Evolutionary conservation across 1,139 yeast genomes (phyloP).

Genomic region (Diutina catenulata): DNA sequence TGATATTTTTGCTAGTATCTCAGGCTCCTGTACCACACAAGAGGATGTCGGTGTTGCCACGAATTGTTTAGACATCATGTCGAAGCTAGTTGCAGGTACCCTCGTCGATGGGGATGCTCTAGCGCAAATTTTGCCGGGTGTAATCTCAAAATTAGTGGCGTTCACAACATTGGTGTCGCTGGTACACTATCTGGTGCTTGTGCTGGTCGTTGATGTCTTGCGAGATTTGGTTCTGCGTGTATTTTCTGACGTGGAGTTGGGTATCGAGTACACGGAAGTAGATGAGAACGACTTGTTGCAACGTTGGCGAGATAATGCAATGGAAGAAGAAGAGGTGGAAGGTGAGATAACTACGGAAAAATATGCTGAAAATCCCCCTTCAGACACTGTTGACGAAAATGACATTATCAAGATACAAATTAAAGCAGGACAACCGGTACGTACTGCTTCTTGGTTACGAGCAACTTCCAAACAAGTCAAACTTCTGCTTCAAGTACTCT

Average conservation of each 20-base stretch:
- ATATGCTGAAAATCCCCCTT: too few relatives aligned
- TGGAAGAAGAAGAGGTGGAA: background rate
- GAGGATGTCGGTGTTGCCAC: background rate
- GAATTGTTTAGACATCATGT: background rate
- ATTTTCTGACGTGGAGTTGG: background rate
- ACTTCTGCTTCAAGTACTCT: background rate
- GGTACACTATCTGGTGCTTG: conserved; percentile 1
- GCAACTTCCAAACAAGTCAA: background rate
- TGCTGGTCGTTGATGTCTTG: background rate
- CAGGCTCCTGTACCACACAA: background rate
- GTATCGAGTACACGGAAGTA: background rate
- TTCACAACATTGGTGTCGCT: background rate
- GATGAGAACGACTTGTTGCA: background rate
- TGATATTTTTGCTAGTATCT: background rate
- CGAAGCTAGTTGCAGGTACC: background rate
- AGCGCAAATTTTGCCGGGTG: background rate
- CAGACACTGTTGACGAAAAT: too few relatives aligned
- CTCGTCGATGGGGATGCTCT: background rate
- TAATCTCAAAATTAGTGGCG: background rate
- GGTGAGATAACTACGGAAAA: background rate
- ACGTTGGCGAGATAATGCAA: background rate
- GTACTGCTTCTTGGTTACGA: background rate
- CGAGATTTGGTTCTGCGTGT: background rate
- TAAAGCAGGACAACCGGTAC: too few relatives aligned
- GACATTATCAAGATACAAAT: too few relatives aligned